phyloP scores from a whole-genome alignment of 441 rosid species.

The Croton laevigatus region DNA sequence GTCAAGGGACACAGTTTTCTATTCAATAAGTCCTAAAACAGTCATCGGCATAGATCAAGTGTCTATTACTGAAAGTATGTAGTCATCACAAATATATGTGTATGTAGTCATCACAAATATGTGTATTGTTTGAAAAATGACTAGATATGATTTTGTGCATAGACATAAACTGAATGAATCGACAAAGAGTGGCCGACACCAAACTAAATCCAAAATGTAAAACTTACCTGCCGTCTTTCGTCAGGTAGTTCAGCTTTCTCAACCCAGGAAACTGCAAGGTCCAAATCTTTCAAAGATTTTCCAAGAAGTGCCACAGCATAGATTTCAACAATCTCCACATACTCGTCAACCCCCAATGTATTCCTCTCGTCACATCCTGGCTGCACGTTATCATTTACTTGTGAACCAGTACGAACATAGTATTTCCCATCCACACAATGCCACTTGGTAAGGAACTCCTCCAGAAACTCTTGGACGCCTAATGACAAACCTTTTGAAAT shows the following conservation, averaged over 20 bases:
- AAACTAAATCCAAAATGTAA: slow-evolving; percentile 6
- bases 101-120: not conserved
- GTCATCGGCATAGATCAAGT: not conserved
- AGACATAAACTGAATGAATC: not conserved
- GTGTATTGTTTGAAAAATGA: not conserved
- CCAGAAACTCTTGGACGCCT: slow-evolving; percentile 60
- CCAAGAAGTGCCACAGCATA: slow-evolving; percentile 62
- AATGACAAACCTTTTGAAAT: slow-evolving; percentile 53
- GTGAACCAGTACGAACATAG: slow-evolving; percentile 34
- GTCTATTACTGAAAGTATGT: not conserved
- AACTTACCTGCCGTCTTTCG: slow-evolving; percentile 63
- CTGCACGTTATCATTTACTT: slow-evolving; percentile 25
- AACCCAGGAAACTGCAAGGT: slow-evolving; percentile 68
- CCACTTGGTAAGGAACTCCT: slow-evolving; percentile 76
- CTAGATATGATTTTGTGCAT: not conserved
- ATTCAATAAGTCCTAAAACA: not conserved
- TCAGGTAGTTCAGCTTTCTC: slow-evolving; percentile 77
- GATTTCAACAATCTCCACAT: slow-evolving; percentile 64
- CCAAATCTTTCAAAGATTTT: slow-evolving; percentile 42
- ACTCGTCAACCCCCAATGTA: slow-evolving; percentile 48
- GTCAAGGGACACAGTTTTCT: not conserved
- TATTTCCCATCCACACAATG: slow-evolving; percentile 43
- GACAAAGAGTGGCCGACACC: not conserved
- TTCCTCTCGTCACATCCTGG: slow-evolving; percentile 35
- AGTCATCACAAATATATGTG: not conserved